Base-by-base conservation (phyloP, 2,329 filamentous ascomycete genomes). In the Penicillium palitans region DNA sequence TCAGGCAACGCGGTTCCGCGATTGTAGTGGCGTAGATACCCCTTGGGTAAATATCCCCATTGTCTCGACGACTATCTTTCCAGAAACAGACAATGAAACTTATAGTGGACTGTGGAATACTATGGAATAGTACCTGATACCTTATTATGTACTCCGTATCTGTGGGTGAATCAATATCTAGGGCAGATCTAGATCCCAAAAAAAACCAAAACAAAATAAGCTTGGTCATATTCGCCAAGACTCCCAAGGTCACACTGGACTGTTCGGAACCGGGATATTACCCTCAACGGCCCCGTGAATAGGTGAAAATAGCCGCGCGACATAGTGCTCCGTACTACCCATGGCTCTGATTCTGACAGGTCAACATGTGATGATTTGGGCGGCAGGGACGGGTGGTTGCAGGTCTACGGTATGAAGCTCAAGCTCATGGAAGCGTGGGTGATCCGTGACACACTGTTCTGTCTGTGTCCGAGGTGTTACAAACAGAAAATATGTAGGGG, bases 381-480 rank as follows among this genome's bases (percentile, higher is more conserved):
- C 59, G 55, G 41, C 55, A 44, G 58, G 44, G 40, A 53, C 62
- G 63, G 62, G 60, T 57, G 44, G 40, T 25, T 56, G 62, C 62
- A 63, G 39, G 39, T 4, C 31, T 35, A 55, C 55, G 55, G 60
- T 57, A 54, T 46, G 52, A 60, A 49, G 42, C 25, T 62, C 55
- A 60, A 64, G 62, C 55, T 64, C 58, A 52, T 58, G 47, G 54
- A 50, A 29, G 52, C 52, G 40, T 46, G 57, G 45, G 33, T 37
- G 37, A 50, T 44, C 39, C 29, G 29, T 41, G 39, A 48, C 57
- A 63, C 51, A 50, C 52, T 35, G 31, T 29, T 55, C 58, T 59
- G 59, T 40, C 24, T 46, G 60, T 58, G 47, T 55, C 52, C 60
- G 55, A 57, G 52, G 60, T 64, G 52, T 57, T 49, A 62, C 60